These are phyloP conservation scores for Euphorbia schlechtendalii DNA, from an alignment of 441 rosid species.

Conservation along the genomic window DNA sequence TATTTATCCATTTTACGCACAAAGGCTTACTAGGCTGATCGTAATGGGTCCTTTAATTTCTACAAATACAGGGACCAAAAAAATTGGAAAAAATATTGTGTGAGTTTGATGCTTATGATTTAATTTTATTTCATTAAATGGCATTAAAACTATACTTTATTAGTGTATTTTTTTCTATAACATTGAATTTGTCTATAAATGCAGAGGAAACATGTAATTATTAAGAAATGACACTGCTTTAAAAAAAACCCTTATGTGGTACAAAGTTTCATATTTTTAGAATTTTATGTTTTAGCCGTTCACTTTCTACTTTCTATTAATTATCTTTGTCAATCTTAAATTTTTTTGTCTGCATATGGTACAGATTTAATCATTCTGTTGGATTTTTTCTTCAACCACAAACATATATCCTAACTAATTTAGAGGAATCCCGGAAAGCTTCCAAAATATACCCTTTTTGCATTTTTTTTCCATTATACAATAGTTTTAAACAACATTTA, in stretches of 20 bases:
- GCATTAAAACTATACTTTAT: not conserved
- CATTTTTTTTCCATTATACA: too few species aligned
- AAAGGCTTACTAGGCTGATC: too few species aligned
- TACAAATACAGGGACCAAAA: too few species aligned
- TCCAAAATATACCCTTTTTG: too few species aligned
- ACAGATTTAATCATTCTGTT: constrained; percentile 7
- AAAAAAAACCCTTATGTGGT: not conserved
- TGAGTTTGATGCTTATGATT: too few species aligned
- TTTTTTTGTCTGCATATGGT: not conserved
- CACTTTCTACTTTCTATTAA: constrained; percentile 14
- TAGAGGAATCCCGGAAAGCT: too few species aligned
- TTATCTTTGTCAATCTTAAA: constrained; percentile 4
- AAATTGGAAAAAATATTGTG: too few species aligned
- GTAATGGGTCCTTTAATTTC: too few species aligned
- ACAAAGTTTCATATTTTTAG: constrained; percentile 1
- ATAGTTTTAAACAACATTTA: too few species aligned
- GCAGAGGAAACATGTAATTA: not conserved
- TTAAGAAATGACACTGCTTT: constrained; percentile 6
- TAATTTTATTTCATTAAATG: constrained; percentile 25
- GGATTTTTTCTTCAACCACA: not conserved
- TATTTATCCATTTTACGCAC: too few species aligned
- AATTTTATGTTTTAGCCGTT: not conserved
- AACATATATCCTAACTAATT: too few species aligned
- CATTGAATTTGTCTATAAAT: constrained; percentile 8
- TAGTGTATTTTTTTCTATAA: too few species aligned